Evolutionary conservation across 2,329 filamentous ascomycete species (phyloP).

Genomic region (Ophiostoma australiae): DNA sequence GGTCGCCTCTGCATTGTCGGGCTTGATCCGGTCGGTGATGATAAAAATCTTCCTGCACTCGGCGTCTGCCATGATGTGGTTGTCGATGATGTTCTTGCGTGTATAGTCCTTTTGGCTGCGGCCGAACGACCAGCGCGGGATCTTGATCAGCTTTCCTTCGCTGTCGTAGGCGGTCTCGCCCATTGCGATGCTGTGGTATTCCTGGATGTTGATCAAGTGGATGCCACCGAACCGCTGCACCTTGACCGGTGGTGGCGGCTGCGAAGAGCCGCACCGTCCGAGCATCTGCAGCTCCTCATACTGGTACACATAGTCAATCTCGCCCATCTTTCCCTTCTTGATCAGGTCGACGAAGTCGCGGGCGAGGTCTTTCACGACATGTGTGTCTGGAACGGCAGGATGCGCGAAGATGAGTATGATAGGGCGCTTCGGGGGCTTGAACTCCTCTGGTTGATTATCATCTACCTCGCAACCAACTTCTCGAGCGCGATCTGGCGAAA

Average conservation of each 20-base stretch:
- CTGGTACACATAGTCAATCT: background rate
- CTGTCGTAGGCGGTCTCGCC: background rate
- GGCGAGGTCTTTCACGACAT: background rate
- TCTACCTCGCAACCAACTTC: too few relatives aligned
- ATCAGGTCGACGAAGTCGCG: background rate
- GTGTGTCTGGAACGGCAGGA: background rate
- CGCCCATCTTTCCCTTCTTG: background rate
- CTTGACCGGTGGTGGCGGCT: background rate
- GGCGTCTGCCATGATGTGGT: background rate
- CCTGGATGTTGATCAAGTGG: background rate
- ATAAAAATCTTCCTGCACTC: background rate
- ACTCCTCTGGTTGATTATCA: too few relatives aligned
- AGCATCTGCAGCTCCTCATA: background rate
- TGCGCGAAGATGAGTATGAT: background rate
- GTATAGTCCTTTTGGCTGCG: background rate
- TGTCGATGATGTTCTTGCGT: background rate
- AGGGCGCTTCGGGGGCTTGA: background rate
- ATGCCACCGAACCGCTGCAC: background rate
- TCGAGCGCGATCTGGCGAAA: too few relatives aligned
- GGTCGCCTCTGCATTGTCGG: too few relatives aligned
- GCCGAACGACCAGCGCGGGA: background rate
- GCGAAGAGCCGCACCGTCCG: background rate
- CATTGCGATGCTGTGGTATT: background rate
- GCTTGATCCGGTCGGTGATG: background rate
- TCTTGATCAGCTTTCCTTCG: background rate